Percentiles rank a stretch among this genome's conserved stretches.
phyloP scores from a whole-genome alignment of 176 grass and related monocot species.

The Oryza glumipatula region DNA sequence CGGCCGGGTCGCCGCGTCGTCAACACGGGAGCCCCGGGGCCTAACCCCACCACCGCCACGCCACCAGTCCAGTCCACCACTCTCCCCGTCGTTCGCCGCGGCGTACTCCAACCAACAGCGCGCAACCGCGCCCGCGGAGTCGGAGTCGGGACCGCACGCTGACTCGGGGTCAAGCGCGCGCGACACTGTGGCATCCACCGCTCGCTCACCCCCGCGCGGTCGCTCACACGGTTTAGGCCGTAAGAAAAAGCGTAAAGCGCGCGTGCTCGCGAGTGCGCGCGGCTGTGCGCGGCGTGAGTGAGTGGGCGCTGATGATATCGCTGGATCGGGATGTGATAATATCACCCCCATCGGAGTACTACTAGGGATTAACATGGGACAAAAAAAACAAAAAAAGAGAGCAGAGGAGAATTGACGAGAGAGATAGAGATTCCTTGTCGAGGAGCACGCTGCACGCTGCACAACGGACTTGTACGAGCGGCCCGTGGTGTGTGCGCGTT shows the following conservation, averaged over 20 bases:
- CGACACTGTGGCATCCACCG: conserved; percentile 19
- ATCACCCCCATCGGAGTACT: background rate
- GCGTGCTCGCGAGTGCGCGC: background rate
- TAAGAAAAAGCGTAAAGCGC: background rate
- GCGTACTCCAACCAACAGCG: background rate
- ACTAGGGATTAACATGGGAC: conserved; percentile 11
- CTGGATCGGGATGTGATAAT: background rate
- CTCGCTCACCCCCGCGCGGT: background rate
- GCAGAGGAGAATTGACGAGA: background rate
- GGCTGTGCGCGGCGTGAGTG: background rate
- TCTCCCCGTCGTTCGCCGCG: background rate
- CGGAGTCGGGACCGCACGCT: background rate
- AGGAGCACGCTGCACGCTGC: background rate
- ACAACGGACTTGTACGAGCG: background rate
- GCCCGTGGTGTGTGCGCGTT: background rate
- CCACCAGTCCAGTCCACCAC: background rate
- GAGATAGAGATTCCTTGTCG: background rate
- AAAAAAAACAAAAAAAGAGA: background rate
- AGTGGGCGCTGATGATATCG: background rate
- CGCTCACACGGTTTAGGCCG: conserved; percentile 8
- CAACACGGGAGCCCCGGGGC: conserved; percentile 37
- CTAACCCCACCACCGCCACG: conserved; percentile 40
- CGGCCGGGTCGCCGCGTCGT: conserved; percentile 7
- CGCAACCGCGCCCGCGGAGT: background rate
- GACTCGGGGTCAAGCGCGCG: conserved; percentile 12